Evolutionary conservation across 2,329 filamentous ascomycete genomes (phyloP).

Genomic region (Microcyclospora tardicrescens): DNA sequence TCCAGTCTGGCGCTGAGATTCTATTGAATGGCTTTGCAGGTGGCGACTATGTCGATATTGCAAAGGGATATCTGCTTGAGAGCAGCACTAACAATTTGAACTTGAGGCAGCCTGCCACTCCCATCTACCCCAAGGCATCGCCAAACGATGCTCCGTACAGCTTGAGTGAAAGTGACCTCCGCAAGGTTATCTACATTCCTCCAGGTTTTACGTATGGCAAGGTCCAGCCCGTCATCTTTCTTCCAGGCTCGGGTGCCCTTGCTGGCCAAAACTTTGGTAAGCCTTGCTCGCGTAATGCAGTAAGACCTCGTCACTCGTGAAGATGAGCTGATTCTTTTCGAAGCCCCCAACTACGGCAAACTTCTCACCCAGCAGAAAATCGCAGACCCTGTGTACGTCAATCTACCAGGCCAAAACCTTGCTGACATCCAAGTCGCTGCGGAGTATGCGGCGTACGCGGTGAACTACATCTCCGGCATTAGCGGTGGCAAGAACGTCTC

Average conservation of each 20-base stretch:
- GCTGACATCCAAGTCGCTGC: constrained; percentile 38
- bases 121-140: constrained; percentile 27
- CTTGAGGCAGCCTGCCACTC: constrained; percentile 6
- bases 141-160: constrained; percentile 37
- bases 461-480: constrained; percentile 40
- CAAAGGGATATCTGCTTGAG: constrained; percentile 8
- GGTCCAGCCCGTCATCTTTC: constrained; percentile 34
- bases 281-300: too few species aligned
- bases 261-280: constrained; percentile 31
- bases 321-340: too few species aligned
- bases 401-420: constrained; percentile 36
- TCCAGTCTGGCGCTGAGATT: constrained; percentile 10
- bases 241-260: constrained; percentile 40
- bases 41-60: constrained; percentile 9
- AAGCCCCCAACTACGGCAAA: constrained; percentile 34
- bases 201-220: constrained; percentile 33
- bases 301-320: too few species aligned
- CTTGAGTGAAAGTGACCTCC: constrained; percentile 33
- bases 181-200: constrained; percentile 40
- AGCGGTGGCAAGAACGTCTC: constrained; percentile 27
- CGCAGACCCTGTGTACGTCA: constrained; percentile 42
- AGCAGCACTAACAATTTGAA: constrained; percentile 18
- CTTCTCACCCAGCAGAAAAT: constrained; percentile 30
- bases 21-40: constrained; percentile 11
- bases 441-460: constrained; percentile 44